Conservation (phyloP, 2,329 filamentous ascomycete species). For the Fusarium sp. region DNA sequence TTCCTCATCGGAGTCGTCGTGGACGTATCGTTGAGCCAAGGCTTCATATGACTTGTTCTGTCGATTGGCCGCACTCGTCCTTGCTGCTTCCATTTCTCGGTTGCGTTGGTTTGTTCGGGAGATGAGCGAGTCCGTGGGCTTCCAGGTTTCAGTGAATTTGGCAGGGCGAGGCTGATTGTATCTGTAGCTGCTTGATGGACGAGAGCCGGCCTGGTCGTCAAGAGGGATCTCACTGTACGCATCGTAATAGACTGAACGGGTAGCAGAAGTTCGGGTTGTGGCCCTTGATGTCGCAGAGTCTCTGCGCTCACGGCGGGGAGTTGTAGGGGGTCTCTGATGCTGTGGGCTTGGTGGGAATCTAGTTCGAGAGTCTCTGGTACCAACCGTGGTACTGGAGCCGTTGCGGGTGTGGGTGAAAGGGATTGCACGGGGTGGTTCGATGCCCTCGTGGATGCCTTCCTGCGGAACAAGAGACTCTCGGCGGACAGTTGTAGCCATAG, state of each 20-base stretch:
- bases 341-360: constrained; percentile 65
- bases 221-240: constrained; percentile 64
- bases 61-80: constrained; percentile 48
- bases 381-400: constrained; percentile 68
- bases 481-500: constrained; percentile 56
- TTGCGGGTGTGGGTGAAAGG: constrained; percentile 84
- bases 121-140: constrained; percentile 64
- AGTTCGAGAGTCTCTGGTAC: constrained; percentile 64
- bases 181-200: constrained; percentile 38
- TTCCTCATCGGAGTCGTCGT: constrained; percentile 56
- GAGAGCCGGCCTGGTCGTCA: constrained; percentile 51
- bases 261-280: constrained; percentile 60
- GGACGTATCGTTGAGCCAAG: constrained; percentile 58
- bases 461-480: constrained; percentile 58
- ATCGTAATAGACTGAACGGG: constrained; percentile 52
- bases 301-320: constrained; percentile 58
- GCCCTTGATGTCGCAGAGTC: constrained; percentile 58
- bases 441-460: constrained; percentile 58
- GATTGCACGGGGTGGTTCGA: constrained; percentile 66
- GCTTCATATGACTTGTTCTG: constrained; percentile 58
- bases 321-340: constrained; percentile 61
- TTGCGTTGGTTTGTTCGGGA: constrained; percentile 65
- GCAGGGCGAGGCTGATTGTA: constrained; percentile 53
- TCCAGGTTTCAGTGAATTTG: constrained; percentile 67
- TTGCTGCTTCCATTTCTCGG: constrained; percentile 54